phyloP scores from a whole-genome alignment of 2,329 filamentous ascomycete species.

The Setomelanomma holmii region DNA sequence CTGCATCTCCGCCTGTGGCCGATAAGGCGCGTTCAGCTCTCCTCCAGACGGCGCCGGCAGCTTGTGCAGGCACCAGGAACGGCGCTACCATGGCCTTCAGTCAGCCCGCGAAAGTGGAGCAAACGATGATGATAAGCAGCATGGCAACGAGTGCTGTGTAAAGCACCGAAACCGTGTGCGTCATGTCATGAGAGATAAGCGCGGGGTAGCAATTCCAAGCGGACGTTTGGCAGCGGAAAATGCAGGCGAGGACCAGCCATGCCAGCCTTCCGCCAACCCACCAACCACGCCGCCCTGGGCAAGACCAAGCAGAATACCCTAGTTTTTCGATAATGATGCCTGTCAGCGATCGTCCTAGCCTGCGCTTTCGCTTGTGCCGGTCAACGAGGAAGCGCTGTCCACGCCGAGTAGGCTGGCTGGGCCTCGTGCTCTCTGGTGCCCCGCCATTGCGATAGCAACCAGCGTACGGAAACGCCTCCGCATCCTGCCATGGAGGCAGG shows the following conservation, averaged over 20 bases:
- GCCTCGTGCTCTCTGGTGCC: slow-evolving; percentile 15
- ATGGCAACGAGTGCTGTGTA: not conserved
- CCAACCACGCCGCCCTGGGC: slow-evolving; percentile 5
- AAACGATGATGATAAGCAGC: not conserved
- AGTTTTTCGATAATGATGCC: slow-evolving; percentile 38
- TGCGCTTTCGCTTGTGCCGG: slow-evolving; percentile 2
- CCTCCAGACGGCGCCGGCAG: slow-evolving; percentile 21
- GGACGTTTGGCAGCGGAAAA: slow-evolving; percentile 11
- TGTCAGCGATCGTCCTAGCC: slow-evolving; percentile 26
- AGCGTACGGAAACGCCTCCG: slow-evolving; percentile 16
- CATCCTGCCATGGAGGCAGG: slow-evolving; percentile 3
- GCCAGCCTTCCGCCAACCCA: not conserved
- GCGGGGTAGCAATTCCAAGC: slow-evolving; percentile 12
- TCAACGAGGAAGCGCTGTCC: slow-evolving; percentile 1
- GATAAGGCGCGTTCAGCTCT: slow-evolving; percentile 18
- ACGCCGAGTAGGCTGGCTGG: not conserved
- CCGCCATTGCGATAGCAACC: slow-evolving; percentile 35
- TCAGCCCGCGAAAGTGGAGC: slow-evolving; percentile 1
- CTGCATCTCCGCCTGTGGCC: not conserved
- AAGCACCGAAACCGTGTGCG: not conserved
- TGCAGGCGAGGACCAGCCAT: slow-evolving; percentile 7
- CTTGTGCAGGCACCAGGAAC: slow-evolving; percentile 39
- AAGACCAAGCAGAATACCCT: slow-evolving; percentile 22
- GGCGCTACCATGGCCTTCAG: not conserved
- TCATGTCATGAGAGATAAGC: slow-evolving; percentile 14